Conservation (phyloP, 331 rosid species). For the Stylosanthes scabra region DNA sequence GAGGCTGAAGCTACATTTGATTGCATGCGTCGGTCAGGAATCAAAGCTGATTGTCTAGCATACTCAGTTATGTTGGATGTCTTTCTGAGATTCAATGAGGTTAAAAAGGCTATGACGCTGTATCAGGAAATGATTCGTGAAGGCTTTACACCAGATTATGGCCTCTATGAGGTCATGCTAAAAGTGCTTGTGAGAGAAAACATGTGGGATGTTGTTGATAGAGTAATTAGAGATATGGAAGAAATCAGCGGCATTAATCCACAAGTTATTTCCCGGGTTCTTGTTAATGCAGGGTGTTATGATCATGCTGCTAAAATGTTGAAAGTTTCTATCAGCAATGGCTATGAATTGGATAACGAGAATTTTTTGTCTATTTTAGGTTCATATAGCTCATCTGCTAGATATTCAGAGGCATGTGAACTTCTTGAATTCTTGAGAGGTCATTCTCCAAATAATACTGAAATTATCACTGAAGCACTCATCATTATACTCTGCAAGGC, state of each 20-base stretch:
- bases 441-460: slow-evolving; percentile 58
- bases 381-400: slow-evolving; percentile 77
- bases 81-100: slow-evolving; percentile 79
- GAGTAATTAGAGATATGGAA: slow-evolving; percentile 75
- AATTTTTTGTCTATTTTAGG: slow-evolving; percentile 76
- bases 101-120: slow-evolving; percentile 64
- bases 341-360: slow-evolving; percentile 75
- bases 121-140: slow-evolving; percentile 72
- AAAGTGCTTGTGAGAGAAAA: slow-evolving; percentile 69
- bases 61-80: slow-evolving; percentile 90
- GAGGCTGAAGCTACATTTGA: slow-evolving; percentile 85
- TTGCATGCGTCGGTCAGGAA: slow-evolving; percentile 82
- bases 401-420: slow-evolving; percentile 86
- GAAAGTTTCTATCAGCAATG: slow-evolving; percentile 72
- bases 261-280: slow-evolving; percentile 77
- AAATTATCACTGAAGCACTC: slow-evolving; percentile 78
- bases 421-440: slow-evolving; percentile 84
- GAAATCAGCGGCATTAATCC: slow-evolving; percentile 71
- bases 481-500: slow-evolving; percentile 86
- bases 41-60: slow-evolving; percentile 79
- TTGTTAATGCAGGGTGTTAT: slow-evolving; percentile 79
- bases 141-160: slow-evolving; percentile 71
- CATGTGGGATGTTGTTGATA: slow-evolving; percentile 66
- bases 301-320: slow-evolving; percentile 81
- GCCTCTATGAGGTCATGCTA: slow-evolving; percentile 70